Evolutionary conservation across 306 rosid species (phyloP).

Genomic region (Leucaena leucocephala): DNA sequence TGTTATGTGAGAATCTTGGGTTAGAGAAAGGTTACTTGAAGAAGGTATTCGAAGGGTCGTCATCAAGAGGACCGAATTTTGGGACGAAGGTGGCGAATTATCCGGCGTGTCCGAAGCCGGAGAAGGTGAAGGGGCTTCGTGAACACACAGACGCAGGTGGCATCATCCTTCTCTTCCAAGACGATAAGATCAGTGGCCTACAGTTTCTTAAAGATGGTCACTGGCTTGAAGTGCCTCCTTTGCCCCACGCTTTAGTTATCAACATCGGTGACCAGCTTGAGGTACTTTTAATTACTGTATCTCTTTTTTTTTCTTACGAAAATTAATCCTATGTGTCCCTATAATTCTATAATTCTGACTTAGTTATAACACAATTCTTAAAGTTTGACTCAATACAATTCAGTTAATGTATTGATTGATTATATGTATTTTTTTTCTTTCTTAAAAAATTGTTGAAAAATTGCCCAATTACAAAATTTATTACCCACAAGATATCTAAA

Average conservation of each 20-base stretch:
- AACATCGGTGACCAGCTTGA: constrained; percentile 93
- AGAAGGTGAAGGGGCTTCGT: constrained; percentile 84
- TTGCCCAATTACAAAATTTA: too few species aligned
- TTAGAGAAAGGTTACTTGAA: constrained; percentile 79
- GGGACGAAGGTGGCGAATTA: constrained; percentile 94
- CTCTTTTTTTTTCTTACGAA: too few species aligned
- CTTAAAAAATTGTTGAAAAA: too few species aligned
- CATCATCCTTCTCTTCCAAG: constrained; percentile 84
- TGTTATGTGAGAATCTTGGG: constrained; percentile 90
- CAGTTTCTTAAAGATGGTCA: constrained; percentile 78
- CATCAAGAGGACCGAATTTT: constrained; percentile 68
- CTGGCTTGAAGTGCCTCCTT: constrained; percentile 91
- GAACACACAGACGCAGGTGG: constrained; percentile 98
- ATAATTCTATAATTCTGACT: too few species aligned
- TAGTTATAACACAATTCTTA: too few species aligned
- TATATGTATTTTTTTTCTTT: too few species aligned
- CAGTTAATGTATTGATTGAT: too few species aligned
- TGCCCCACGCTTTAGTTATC: constrained; percentile 85
- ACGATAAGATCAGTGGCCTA: constrained; percentile 87
- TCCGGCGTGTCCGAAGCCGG: constrained; percentile 88
- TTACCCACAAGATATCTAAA: too few species aligned
- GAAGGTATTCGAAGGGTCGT: constrained; percentile 71
- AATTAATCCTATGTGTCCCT: too few species aligned
- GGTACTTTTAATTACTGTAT: constrained; percentile 41
- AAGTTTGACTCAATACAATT: too few species aligned